phyloP scores from a whole-genome alignment of 306 rosid species.

The Mimosa pudica region DNA sequence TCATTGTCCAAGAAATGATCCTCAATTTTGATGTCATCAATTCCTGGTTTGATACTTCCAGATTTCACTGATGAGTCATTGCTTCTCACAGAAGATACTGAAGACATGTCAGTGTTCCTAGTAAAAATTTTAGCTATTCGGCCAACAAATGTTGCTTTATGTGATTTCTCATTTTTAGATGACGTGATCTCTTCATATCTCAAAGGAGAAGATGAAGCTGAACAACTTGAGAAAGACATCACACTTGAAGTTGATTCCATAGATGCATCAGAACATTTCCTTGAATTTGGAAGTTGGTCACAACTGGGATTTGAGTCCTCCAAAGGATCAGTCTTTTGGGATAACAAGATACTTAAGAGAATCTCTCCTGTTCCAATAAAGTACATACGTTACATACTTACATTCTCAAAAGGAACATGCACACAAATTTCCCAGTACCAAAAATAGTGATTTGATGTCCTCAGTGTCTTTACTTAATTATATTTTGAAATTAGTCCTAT shows the following conservation, averaged over 20 bases:
- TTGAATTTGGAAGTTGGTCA: constrained; percentile 36
- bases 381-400: constrained; percentile 29
- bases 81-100: constrained; percentile 52
- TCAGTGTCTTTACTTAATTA: not conserved
- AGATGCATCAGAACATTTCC: constrained; percentile 17
- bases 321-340: constrained; percentile 40
- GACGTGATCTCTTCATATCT: constrained; percentile 51
- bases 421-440: constrained; percentile 15
- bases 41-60: constrained; percentile 54
- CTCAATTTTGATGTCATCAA: constrained; percentile 51
- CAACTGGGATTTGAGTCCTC: constrained; percentile 40
- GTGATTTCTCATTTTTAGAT: constrained; percentile 71
- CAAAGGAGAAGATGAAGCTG: constrained; percentile 53
- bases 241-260: constrained; percentile 5
- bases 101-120: constrained; percentile 54
- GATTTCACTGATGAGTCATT: constrained; percentile 52
- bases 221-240: constrained; percentile 35
- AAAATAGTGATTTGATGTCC: constrained; percentile 34
- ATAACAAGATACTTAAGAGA: constrained; percentile 56
- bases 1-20: constrained; percentile 50
- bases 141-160: constrained; percentile 62
- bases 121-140: constrained; percentile 81
- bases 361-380: constrained; percentile 64
- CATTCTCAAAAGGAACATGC: not conserved
- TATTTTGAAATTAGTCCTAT: constrained; percentile 17